Evolutionary conservation across 2,329 filamentous ascomycete genomes (phyloP), one percentile per base, ranked within the genome.

Genomic region (Alternaria hordeiaustralica): DNA sequence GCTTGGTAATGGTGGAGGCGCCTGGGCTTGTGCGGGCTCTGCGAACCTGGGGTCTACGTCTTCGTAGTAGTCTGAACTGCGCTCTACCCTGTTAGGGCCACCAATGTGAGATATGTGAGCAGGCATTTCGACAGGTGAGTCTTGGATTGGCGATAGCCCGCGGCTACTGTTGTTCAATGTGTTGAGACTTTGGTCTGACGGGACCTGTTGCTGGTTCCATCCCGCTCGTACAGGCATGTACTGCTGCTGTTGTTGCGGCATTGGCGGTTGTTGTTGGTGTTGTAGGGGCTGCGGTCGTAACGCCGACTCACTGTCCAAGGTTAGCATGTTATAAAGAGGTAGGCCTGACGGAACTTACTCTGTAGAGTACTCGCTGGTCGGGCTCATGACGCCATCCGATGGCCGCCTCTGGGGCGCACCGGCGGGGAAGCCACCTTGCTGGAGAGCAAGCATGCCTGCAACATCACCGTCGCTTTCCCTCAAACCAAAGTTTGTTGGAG

Each of bases 1-100:
- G 56, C 75, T 63, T 53, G 79, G 76, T 61, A 78, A 63, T 58
- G 71, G 70, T 74, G 79, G 70, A 21, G 70, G 70, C 13, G 64
- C 65, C 49, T 65, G 68, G 43, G 58, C 61, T 58, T 62, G 69
- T 66, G 71, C 58, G 25, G 82, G 80, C 60, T 88, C 86, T 33
- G 89, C 91, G 75, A 97, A 98, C 60, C 90, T 92, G 47, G 95
- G 94, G 69, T 97, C 94, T 12, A 97, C 89, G 78, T 98, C 95
- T 84, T 98, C 96, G 76, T 96, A 97, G 81, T 98, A 98, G 66
- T 87, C 75, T 11, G 85, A 84, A 54, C 71, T 79, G 23, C 72
- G 72, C 41, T 80, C 77, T 47, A 49, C 33, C 3, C 23, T 60
- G 7, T 68, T 66, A 41, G 72, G 65, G 8, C 60, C 58, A 28